A percentile compares a stretch with the other conserved stretches of the same genome.
These are phyloP conservation scores for Sporormia fimetaria DNA, from an alignment of 495 filamentous ascomycete genomes.

Conservation along the genomic window DNA sequence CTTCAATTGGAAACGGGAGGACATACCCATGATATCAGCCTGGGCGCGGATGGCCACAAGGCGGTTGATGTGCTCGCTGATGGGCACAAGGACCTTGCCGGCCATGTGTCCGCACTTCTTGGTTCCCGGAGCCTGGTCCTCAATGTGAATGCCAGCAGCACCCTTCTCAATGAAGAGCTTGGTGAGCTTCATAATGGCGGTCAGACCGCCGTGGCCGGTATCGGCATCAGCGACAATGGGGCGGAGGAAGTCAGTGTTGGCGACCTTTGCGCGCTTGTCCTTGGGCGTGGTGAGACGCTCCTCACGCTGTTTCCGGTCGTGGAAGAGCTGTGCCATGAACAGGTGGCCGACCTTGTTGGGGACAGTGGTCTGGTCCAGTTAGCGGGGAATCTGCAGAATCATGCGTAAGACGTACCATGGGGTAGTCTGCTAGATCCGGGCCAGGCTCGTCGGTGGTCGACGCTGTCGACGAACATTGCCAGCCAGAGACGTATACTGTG, in stretches of 20 bases:
- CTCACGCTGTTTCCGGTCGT: constrained; percentile 96
- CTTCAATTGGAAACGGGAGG: not conserved
- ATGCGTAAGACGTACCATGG: constrained; percentile 54
- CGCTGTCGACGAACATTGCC: constrained; percentile 96
- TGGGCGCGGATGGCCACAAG: constrained; percentile 94
- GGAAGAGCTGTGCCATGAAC: constrained; percentile 97
- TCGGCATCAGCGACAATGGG: constrained; percentile 97
- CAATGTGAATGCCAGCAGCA: constrained; percentile 95
- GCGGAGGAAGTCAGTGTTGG: constrained; percentile 85
- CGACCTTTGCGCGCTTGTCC: constrained; percentile 56
- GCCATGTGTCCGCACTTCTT: constrained; percentile 99
- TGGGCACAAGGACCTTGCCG: constrained; percentile 94
- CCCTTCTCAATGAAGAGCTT: constrained; percentile 96
- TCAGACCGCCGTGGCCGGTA: constrained; percentile 92
- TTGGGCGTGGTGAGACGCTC: constrained; percentile 75
- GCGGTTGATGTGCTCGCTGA: constrained; percentile 96
- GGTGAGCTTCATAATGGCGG: constrained; percentile 97
- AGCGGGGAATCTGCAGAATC: not conserved
- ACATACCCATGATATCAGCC: constrained; percentile 89
- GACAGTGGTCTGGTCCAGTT: constrained; percentile 65
- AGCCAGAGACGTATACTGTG: constrained; percentile 96
- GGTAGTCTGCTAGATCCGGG: constrained; percentile 96
- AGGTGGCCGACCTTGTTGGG: constrained; percentile 96
- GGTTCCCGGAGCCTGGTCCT: constrained; percentile 95
- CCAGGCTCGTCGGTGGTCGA: constrained; percentile 90